These are phyloP conservation scores for Didymella sp. DNA, from an alignment of 2,329 filamentous ascomycete genomes.

Conservation along the genomic window DNA sequence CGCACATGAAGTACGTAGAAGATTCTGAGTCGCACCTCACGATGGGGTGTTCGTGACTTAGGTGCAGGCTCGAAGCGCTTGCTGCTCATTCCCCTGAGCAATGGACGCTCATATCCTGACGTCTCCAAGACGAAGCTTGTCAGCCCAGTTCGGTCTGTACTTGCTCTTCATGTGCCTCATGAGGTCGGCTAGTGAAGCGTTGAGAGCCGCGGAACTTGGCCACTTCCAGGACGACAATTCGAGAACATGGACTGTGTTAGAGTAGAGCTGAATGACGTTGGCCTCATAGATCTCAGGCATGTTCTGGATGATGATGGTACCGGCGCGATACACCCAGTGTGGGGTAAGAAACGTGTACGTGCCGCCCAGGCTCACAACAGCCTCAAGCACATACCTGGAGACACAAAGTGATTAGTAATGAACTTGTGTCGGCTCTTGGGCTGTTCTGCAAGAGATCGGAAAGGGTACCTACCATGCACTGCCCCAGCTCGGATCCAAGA, in stretches of 20 bases:
- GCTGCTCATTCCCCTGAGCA: too few species aligned
- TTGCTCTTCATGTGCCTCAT: conserved; percentile 46
- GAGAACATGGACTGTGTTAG: conserved; percentile 45
- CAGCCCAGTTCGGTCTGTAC: conserved; percentile 36
- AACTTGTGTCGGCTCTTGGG: too few species aligned
- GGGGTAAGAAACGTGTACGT: conserved; percentile 45
- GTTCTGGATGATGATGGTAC: conserved; percentile 42
- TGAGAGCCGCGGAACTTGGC: conserved; percentile 41
- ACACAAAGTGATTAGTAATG: neutral
- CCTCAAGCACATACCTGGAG: conserved; percentile 32
- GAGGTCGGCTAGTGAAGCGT: conserved; percentile 39
- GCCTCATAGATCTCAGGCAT: conserved; percentile 39
- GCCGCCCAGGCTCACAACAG: conserved; percentile 40
- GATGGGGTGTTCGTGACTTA: too few species aligned
- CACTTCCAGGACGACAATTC: conserved; percentile 46
- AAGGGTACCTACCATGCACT: conserved; percentile 36
- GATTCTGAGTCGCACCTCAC: too few species aligned
- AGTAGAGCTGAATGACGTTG: conserved; percentile 46
- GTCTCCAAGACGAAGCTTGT: conserved; percentile 35
- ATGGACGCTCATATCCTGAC: conserved; percentile 34
- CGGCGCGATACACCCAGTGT: conserved; percentile 47
- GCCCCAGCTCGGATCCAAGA: conserved; percentile 44
- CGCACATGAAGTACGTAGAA: neutral
- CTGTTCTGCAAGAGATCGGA: too few species aligned
- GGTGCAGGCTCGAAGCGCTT: too few species aligned